These are phyloP conservation scores for Anisodus tanguticus DNA, from an alignment of 257 asterid genomes.

Conservation along the genomic window DNA sequence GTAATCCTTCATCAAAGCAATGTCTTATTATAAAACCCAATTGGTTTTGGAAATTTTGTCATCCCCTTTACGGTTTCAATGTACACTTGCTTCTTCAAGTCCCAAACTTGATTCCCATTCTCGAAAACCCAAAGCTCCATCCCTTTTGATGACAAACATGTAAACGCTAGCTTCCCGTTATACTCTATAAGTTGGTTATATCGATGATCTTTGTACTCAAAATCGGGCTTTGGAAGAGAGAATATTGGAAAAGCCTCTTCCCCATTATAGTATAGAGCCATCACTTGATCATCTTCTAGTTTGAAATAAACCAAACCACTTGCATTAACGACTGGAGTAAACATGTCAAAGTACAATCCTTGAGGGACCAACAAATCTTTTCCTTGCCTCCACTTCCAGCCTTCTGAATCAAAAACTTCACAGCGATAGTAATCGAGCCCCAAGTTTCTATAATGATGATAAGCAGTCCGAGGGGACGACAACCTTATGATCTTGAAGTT, in stretches of 20 bases:
- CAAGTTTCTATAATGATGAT: background rate
- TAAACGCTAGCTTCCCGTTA: background rate
- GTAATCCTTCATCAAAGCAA: background rate
- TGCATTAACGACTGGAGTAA: background rate
- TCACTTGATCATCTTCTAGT: background rate
- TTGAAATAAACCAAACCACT: conserved; percentile 15
- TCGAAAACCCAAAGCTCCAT: background rate
- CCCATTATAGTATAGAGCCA: background rate
- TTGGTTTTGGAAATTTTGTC: background rate
- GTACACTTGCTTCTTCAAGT: background rate
- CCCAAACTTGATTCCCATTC: background rate
- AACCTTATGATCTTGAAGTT: conserved; percentile 29
- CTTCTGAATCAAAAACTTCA: conserved; percentile 34
- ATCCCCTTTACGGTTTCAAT: background rate
- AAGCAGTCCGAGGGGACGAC: background rate
- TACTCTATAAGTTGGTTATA: background rate
- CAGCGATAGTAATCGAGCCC: background rate
- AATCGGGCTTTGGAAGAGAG: background rate
- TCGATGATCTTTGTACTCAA: background rate
- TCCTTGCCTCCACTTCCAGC: conserved; percentile 29
- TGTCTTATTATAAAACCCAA: background rate
- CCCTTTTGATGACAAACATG: background rate
- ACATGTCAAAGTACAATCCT: background rate
- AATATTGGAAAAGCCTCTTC: background rate
- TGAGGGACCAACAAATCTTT: background rate